These are phyloP conservation scores for Arctium lappa DNA, from an alignment of 129 eudicot genomes.

Conservation along the genomic window DNA sequence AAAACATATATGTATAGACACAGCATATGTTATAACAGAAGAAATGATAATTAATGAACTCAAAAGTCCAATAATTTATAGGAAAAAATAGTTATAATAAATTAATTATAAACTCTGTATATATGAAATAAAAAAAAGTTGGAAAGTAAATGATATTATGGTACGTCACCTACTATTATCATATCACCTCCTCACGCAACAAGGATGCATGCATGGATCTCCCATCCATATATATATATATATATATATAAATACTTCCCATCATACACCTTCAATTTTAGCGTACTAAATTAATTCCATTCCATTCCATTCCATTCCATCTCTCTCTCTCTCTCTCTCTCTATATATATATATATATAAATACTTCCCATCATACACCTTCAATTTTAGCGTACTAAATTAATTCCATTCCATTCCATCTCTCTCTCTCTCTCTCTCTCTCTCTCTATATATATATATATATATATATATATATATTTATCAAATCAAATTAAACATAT, in stretches of 20 bases:
- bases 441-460: too few species aligned
- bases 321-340: too few species aligned
- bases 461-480: neutral
- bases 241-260: slow-evolving; percentile 31
- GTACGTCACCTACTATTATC: slow-evolving; percentile 55
- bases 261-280: neutral
- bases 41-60: too few species aligned
- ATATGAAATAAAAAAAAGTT: neutral
- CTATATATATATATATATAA: too few species aligned
- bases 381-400: neutral
- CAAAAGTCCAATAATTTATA: too few species aligned
- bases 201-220: slow-evolving; percentile 43
- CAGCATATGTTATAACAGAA: too few species aligned
- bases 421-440: too few species aligned
- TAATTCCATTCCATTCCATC: too few species aligned
- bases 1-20: too few species aligned
- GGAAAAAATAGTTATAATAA: too few species aligned
- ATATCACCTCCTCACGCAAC: slow-evolving; percentile 62
- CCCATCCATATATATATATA: slow-evolving; percentile 4
- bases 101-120: neutral
- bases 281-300: too few species aligned
- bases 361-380: neutral
- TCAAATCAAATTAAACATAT: slow-evolving; percentile 20
- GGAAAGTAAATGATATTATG: slow-evolving; percentile 37
- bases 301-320: too few species aligned